These are phyloP conservation scores for Hygrocybe punicea DNA, from an alignment of 768 basidiomycete genomes.

Conservation along the genomic window DNA sequence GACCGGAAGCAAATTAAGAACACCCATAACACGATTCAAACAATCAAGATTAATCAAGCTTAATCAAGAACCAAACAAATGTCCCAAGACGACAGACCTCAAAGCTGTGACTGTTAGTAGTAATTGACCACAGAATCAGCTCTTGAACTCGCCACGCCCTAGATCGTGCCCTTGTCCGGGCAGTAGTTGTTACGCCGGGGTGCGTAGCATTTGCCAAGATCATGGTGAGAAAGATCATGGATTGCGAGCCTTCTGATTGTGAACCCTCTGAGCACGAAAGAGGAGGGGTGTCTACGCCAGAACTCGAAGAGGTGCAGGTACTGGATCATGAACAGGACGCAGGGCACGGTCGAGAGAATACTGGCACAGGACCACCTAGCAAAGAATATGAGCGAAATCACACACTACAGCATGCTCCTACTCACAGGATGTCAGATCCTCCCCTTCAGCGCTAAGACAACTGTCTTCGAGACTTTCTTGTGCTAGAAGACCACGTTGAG, in stretches of 20 bases:
- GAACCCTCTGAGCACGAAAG: conserved; percentile 67
- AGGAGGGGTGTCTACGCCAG: conserved; percentile 68
- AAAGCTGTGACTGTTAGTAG: too few species aligned
- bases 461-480: conserved; percentile 67
- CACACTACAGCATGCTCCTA: conserved; percentile 2
- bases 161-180: conserved; percentile 37
- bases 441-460: conserved; percentile 60
- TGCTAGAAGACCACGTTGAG: conserved; percentile 58
- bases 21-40: too few species aligned
- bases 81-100: too few species aligned
- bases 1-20: too few species aligned
- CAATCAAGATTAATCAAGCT: too few species aligned
- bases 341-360: conserved; percentile 54
- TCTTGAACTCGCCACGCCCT: conserved; percentile 42
- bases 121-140: too few species aligned
- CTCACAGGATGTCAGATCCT: conserved; percentile 58
- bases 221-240: conserved; percentile 59
- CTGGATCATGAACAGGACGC: conserved; percentile 59
- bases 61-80: too few species aligned
- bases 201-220: conserved; percentile 55
- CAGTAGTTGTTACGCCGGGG: conserved; percentile 40
- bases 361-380: background rate
- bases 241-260: conserved; percentile 68
- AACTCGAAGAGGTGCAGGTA: conserved; percentile 61
- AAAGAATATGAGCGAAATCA: background rate